Percentiles rank a stretch among this genome's conserved stretches.
Conservation (phyloP, 2,329 filamentous ascomycete species). For the Sarocladium strictum region DNA sequence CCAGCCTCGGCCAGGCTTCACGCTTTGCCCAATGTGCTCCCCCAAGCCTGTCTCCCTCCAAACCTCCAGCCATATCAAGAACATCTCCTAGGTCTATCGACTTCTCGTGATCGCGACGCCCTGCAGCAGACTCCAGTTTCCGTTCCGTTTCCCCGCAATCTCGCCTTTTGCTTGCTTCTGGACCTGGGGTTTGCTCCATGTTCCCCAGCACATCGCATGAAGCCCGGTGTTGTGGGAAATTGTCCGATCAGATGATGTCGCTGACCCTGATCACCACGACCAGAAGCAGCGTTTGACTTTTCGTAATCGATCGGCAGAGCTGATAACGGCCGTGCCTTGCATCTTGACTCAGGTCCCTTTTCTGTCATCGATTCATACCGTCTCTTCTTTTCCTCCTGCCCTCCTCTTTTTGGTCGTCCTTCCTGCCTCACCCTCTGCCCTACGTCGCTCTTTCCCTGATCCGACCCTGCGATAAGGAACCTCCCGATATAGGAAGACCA, state of each 20-base stretch:
- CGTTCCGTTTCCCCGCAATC: slow-evolving; percentile 1
- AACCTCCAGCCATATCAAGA: too few species aligned
- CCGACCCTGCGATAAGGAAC: slow-evolving; percentile 7
- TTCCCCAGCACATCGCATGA: not conserved
- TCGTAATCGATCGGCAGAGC: not conserved
- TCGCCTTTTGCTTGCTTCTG: not conserved
- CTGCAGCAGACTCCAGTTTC: not conserved
- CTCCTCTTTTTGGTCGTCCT: not conserved
- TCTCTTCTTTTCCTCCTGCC: not conserved
- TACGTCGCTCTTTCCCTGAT: not conserved
- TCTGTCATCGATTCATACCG: too few species aligned
- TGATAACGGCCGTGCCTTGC: not conserved
- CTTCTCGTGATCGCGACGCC: slow-evolving; percentile 2
- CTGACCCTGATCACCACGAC: not conserved
- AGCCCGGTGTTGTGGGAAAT: not conserved
- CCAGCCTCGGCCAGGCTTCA: not conserved
- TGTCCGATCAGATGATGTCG: not conserved
- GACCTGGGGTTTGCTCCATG: not conserved
- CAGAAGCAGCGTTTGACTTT: not conserved
- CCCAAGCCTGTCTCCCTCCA: not conserved
- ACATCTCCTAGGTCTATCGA: not conserved
- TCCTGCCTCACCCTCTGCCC: not conserved
- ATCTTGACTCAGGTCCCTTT: not conserved
- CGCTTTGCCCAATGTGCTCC: not conserved
- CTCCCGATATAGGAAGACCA: slow-evolving; percentile 6